Evolutionary conservation across 2,329 filamentous ascomycete genomes (phyloP).

Genomic region (Fusarium phyllophilum): DNA sequence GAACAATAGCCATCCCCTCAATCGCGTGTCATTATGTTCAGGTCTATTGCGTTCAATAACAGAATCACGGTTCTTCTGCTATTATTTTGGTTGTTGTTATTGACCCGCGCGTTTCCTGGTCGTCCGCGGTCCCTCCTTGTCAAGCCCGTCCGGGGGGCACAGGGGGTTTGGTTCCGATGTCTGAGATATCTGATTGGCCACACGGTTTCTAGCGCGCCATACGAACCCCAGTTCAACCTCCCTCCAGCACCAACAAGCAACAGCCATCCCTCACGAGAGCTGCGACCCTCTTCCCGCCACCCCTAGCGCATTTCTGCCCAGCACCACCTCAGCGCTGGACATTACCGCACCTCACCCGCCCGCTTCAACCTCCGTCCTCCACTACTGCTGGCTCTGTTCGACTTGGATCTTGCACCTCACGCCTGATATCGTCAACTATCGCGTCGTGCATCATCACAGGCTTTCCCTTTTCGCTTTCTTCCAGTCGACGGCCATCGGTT

Average conservation of each 20-base stretch:
- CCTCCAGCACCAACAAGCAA: conserved; percentile 37
- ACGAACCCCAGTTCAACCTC: conserved; percentile 42
- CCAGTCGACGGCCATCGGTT: background rate
- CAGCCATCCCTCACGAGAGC: conserved; percentile 42
- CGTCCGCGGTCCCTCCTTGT: conserved; percentile 40
- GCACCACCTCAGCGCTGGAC: background rate
- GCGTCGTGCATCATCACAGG: conserved; percentile 31
- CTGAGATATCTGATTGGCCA: conserved; percentile 36
- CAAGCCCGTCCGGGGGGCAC: conserved; percentile 20
- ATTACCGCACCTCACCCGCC: conserved; percentile 34
- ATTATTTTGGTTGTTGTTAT: conserved; percentile 46
- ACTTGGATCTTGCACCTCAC: conserved; percentile 40
- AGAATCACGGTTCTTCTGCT: conserved; percentile 25
- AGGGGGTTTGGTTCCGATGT: conserved; percentile 15
- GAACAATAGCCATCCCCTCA: background rate
- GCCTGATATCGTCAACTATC: conserved; percentile 29
- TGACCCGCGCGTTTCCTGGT: conserved; percentile 46
- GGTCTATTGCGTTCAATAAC: conserved; percentile 18
- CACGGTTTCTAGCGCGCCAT: conserved; percentile 37
- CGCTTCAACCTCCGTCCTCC: conserved; percentile 35
- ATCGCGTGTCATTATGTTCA: conserved; percentile 1
- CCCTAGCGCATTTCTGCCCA: conserved; percentile 36
- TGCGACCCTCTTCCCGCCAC: conserved; percentile 42
- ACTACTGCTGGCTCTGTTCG: conserved; percentile 26
- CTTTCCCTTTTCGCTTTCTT: conserved; percentile 16